A percentile compares a stretch with the other conserved stretches of the same genome.
These are phyloP conservation scores for Zygnema circumcarinatum DNA, from an alignment of 139 green algal genomes.

Conservation along the genomic window DNA sequence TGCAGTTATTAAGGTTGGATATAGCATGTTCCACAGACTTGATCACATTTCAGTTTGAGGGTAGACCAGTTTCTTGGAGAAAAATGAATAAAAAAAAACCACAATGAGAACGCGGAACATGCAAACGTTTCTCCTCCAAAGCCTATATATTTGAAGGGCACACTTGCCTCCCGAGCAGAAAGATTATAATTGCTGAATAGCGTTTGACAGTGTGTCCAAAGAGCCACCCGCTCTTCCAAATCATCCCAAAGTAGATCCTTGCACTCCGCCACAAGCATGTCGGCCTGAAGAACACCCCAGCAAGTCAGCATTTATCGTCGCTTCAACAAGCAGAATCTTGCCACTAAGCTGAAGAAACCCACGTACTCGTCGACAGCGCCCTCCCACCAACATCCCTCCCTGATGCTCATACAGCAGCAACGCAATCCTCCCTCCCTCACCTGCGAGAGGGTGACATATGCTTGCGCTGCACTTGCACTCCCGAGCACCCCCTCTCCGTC, in stretches of 20 bases:
- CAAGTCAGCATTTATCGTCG: slow-evolving; percentile 16
- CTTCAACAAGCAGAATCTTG: no score
- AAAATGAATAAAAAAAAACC: no score
- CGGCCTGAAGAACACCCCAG: slow-evolving; percentile 5
- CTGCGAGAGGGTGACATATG: slow-evolving; percentile 11
- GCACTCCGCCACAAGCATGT: slow-evolving; percentile 37
- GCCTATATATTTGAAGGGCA: no score
- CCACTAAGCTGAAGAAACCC: not conserved
- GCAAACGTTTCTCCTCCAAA: no score
- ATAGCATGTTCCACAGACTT: no score
- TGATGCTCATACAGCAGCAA: not conserved
- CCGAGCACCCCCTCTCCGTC: slow-evolving; percentile 14
- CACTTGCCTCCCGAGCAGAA: not conserved
- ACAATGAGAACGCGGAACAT: no score
- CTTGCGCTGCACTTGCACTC: not conserved
- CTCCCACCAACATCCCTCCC: slow-evolving; percentile 10
- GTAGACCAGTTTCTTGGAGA: no score
- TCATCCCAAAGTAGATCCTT: slow-evolving; percentile 53
- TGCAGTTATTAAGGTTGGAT: no score
- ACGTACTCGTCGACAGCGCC: not conserved
- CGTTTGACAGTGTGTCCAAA: slow-evolving; percentile 48
- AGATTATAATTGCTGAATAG: slow-evolving; percentile 39
- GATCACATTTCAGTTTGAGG: no score
- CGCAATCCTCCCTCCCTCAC: not conserved
- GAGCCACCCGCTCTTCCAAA: slow-evolving; percentile 15